These are phyloP conservation scores for Hypomontagnella monticulosa DNA, from an alignment of 495 filamentous ascomycete genomes.

Conservation along the genomic window DNA sequence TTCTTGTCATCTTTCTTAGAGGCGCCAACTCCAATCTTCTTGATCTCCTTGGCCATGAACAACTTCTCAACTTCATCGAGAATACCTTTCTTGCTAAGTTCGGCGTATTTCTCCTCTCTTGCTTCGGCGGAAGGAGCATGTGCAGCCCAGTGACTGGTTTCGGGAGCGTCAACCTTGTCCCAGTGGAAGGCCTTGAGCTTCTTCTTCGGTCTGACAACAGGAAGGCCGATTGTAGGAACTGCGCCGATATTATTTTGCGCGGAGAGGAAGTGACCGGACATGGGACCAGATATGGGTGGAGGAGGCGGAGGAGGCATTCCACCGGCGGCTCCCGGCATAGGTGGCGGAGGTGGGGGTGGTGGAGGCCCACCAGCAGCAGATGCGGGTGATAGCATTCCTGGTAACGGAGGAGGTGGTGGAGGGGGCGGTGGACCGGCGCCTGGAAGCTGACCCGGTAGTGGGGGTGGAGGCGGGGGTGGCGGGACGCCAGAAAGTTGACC, in stretches of 20 bases:
- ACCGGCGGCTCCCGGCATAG: conserved; percentile 51
- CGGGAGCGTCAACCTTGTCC: conserved; percentile 96
- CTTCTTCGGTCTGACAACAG: conserved; percentile 92
- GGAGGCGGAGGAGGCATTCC: conserved; percentile 63
- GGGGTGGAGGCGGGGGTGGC: conserved; percentile 66
- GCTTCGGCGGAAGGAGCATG: conserved; percentile 82
- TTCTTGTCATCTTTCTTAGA: conserved; percentile 93
- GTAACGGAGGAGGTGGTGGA: conserved; percentile 61
- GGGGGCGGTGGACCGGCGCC: conserved; percentile 62
- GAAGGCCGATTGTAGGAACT: conserved; percentile 60
- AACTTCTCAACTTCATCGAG: conserved; percentile 96
- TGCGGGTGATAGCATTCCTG: conserved; percentile 50
- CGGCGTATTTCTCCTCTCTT: conserved; percentile 93
- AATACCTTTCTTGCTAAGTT: conserved; percentile 91
- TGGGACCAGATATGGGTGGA: conserved; percentile 58
- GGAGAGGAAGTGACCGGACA: conserved; percentile 63
- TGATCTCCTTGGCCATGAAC: conserved; percentile 97
- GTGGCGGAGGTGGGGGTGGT: conserved; percentile 65
- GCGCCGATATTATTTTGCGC: conserved; percentile 53
- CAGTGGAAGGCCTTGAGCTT: conserved; percentile 99
- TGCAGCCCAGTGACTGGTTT: conserved; percentile 94
- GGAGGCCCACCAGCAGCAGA: conserved; percentile 51
- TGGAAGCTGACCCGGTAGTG: conserved; percentile 55
- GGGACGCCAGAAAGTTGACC: conserved; percentile 54
- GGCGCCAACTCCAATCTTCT: conserved; percentile 75